These are phyloP conservation scores for Trichosporon faecale DNA, from an alignment of 1,284 basidiomycete species.

Conservation along the genomic window DNA sequence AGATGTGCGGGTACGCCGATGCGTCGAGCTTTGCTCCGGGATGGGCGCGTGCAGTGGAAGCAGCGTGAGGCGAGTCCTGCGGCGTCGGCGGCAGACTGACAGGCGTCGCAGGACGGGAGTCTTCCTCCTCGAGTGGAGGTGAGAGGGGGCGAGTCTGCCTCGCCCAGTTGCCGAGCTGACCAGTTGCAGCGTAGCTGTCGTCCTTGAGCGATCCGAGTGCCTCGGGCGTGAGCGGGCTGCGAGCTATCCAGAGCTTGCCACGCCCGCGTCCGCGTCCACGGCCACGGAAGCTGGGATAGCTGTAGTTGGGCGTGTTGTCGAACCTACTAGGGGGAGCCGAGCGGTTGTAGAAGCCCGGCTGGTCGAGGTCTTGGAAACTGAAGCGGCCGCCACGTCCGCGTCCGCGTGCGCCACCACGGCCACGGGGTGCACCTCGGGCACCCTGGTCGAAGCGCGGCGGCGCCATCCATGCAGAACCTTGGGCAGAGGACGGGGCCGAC, in stretches of 20 bases:
- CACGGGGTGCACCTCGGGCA: neutral
- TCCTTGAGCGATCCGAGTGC: neutral
- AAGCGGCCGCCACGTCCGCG: neutral
- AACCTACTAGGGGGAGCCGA: neutral
- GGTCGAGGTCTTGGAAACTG: neutral
- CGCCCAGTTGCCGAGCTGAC: neutral
- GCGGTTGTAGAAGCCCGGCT: neutral
- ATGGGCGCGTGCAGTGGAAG: neutral
- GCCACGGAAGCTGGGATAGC: neutral
- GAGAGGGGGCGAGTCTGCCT: neutral
- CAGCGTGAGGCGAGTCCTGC: neutral
- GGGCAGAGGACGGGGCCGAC: neutral
- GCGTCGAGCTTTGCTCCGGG: neutral
- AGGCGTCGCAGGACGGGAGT: neutral
- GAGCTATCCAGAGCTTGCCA: neutral
- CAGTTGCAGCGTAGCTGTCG: neutral
- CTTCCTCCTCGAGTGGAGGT: neutral
- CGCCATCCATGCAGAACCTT: neutral
- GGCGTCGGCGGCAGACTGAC: neutral
- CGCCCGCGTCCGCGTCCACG: neutral
- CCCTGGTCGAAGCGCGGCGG: too few relatives aligned
- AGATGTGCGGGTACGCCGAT: slow-evolving; percentile 10
- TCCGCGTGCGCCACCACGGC: neutral
- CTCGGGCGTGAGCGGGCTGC: neutral
- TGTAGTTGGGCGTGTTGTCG: neutral